These are phyloP conservation scores for Lentinula lateritia DNA, from an alignment of 768 basidiomycete genomes.

Conservation along the genomic window DNA sequence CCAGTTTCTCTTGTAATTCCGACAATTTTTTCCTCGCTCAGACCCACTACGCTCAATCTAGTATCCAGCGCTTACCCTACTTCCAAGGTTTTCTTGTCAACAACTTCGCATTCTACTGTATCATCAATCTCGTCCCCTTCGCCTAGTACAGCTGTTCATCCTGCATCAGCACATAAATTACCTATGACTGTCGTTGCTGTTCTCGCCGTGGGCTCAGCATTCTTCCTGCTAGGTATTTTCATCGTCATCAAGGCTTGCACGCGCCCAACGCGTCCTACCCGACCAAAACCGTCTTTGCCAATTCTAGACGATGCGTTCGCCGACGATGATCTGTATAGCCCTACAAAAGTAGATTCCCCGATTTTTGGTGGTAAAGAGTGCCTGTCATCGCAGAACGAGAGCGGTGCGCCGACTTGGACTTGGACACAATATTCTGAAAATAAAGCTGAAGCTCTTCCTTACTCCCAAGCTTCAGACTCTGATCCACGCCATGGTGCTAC, in stretches of 20 bases:
- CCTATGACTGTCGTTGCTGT: conserved; percentile 45
- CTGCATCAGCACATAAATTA: conserved; percentile 27
- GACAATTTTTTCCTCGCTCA: neutral
- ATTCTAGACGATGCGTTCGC: conserved; percentile 54
- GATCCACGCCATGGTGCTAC: neutral
- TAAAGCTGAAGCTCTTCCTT: conserved; percentile 9
- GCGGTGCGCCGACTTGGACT: conserved; percentile 43
- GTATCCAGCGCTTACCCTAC: neutral
- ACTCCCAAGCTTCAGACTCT: neutral
- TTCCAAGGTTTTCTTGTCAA: neutral
- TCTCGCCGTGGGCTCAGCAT: conserved; percentile 45
- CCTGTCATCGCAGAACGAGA: conserved; percentile 38
- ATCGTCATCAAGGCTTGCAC: conserved; percentile 42
- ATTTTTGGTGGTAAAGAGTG: conserved; percentile 74
- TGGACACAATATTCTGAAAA: conserved; percentile 49
- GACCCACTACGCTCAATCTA: conserved; percentile 3
- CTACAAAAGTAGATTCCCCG: conserved; percentile 50
- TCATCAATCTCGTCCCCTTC: neutral
- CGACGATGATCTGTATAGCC: conserved; percentile 37
- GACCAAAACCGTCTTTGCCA: conserved; percentile 70
- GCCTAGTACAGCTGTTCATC: neutral
- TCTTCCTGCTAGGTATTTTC: conserved; percentile 42
- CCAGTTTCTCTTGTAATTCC: neutral
- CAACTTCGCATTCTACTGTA: neutral
- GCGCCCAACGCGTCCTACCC: conserved; percentile 46